phyloP scores from a whole-genome alignment of 495 filamentous ascomycete genomes.

The Penicillium arizonense region DNA sequence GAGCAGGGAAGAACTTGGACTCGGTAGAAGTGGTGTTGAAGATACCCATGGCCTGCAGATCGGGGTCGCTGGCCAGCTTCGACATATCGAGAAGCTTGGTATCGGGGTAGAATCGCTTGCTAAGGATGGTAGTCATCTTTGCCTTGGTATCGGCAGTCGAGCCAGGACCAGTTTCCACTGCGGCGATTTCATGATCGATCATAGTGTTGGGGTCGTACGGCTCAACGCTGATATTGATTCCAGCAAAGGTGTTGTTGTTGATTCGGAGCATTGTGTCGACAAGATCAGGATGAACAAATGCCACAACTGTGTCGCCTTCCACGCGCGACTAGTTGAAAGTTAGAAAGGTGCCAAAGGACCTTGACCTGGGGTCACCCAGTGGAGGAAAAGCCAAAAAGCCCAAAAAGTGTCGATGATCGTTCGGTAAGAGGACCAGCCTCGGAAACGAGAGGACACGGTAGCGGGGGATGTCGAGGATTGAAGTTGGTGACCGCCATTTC shows the following conservation, averaged over 20 bases:
- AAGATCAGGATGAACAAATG: conserved; percentile 63
- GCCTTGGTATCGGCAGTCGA: conserved; percentile 45
- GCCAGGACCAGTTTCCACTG: conserved; percentile 23
- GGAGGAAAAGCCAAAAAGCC: conserved; percentile 33
- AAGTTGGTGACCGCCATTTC: conserved; percentile 48
- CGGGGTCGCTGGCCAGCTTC: conserved; percentile 64
- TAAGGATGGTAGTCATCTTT: conserved; percentile 59
- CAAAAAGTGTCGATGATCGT: conserved; percentile 52
- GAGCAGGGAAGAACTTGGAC: conserved; percentile 83
- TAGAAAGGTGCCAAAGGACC: conserved; percentile 64
- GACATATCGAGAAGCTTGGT: conserved; percentile 79
- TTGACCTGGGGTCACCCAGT: conserved; percentile 50
- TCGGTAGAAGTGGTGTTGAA: conserved; percentile 69
- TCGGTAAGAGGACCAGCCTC: conserved; percentile 53
- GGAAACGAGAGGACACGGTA: conserved; percentile 56
- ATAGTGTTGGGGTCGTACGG: conserved; percentile 24
- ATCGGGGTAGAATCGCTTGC: conserved; percentile 64
- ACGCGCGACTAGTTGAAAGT: conserved; percentile 67
- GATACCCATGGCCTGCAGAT: conserved; percentile 67
- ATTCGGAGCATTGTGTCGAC: conserved; percentile 58
- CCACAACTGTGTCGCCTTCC: conserved; percentile 66
- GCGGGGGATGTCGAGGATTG: conserved; percentile 50
- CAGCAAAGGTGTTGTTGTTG: conserved; percentile 64
- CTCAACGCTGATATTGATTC: conserved; percentile 55
- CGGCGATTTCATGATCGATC: conserved; percentile 23